Base-by-base conservation (phyloP, 805 yeast species). In the Zygosaccharomyces kombuchaensis region DNA sequence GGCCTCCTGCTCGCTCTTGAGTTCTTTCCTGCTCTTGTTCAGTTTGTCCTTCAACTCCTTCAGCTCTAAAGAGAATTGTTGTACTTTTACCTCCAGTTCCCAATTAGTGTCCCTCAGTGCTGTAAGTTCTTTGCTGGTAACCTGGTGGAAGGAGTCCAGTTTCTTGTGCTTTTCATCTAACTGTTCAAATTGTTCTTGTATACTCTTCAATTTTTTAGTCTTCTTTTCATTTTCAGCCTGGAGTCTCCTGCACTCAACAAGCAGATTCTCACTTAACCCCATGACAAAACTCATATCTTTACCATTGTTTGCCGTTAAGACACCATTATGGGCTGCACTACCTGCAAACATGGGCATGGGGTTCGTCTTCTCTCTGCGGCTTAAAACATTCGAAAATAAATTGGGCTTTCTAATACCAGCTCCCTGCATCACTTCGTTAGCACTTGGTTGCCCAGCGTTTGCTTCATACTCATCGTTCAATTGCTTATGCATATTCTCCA, bases 281-380 rank as follows among this genome's bases (percentile, higher is more conserved):
- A 84, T 84, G 12, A 84, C 80, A 58, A 84, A 84, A 58, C 80
- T 78, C 70, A 83, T 78, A 48, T 84, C 86, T 52, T 79, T 79
- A 16, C 80, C 79, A n/a, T 46, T 47, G 47, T 46, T 59, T 34
- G 48, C 52, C 23, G 52, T 50, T 10, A 57, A 40, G 4, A 54
- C 58, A n/a, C 70, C 70, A 29, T 46, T 49, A 38, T 60, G 58
- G 10, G 57, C 46, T 4, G 49, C 40, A 29, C 59, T 53, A 19
- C 58, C 57, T 9, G 59, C 51, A 46, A 58, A 60, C 35, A 57
- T 44, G 7, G 58, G 56, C 50, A 54, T 44, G 9, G 58, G 51
- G 9, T 50, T 48, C 9, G 38, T 45, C 42, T 53, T 53, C 22
- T 54, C 56, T 32, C 41, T 49, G 23, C 48, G 52, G 26, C 38